Percentiles rank a stretch among this genome's conserved stretches.
These are phyloP conservation scores for Microdochium nivale DNA, from an alignment of 2,329 filamentous ascomycete species.

Conservation along the genomic window DNA sequence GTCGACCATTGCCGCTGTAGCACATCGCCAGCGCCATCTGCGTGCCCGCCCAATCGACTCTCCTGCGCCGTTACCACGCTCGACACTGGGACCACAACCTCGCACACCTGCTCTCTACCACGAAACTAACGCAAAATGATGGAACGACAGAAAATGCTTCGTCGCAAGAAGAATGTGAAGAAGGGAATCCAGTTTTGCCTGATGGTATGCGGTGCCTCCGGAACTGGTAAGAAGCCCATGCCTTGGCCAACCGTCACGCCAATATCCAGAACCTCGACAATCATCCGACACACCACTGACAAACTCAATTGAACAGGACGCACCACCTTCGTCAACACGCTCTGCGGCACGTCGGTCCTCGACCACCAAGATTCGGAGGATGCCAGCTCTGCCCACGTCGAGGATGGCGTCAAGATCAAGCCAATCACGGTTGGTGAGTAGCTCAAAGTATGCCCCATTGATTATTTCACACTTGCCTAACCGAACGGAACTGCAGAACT, in stretches of 20 bases:
- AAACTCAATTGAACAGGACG: slow-evolving; percentile 51
- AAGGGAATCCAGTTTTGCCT: slow-evolving; percentile 99
- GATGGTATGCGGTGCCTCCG: slow-evolving; percentile 99
- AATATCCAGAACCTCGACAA: slow-evolving; percentile 3
- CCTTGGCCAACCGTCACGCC: slow-evolving; percentile 7
- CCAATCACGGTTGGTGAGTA: slow-evolving; percentile 88
- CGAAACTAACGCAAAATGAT: neutral
- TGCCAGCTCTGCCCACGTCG: slow-evolving; percentile 75
- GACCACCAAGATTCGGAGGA: slow-evolving; percentile 90
- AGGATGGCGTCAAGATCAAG: slow-evolving; percentile 98
- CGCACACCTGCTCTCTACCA: neutral
- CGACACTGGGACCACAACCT: no score
- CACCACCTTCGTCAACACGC: slow-evolving; percentile 98
- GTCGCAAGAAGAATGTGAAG: slow-evolving; percentile 99
- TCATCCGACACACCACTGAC: slow-evolving; percentile 2
- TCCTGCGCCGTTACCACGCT: neutral
- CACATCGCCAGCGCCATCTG: neutral
- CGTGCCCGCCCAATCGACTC: neutral
- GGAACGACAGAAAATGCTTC: slow-evolving; percentile 72
- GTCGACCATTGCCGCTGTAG: neutral
- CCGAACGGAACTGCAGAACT: slow-evolving; percentile 50
- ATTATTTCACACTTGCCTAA: slow-evolving; percentile 19
- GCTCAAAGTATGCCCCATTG: neutral
- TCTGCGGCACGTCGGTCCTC: slow-evolving; percentile 91
- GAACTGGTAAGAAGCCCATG: slow-evolving; percentile 65